phyloP scores from a whole-genome alignment of 2,329 filamentous ascomycete species.

The Venturia aucupariae region DNA sequence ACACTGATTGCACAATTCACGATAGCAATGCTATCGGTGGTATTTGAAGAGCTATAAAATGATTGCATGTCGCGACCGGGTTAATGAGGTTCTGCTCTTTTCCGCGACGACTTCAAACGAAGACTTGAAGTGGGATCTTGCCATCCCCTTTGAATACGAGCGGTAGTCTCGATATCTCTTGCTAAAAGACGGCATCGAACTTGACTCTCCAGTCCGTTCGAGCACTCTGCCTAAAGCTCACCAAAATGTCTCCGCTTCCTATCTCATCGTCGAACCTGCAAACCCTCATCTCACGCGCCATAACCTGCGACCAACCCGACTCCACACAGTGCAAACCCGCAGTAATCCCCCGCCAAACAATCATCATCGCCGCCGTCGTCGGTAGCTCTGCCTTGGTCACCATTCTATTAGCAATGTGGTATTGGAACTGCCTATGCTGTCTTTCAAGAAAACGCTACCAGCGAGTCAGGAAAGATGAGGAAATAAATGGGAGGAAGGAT shows the following conservation, averaged over 20 bases:
- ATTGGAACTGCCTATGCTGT: neutral
- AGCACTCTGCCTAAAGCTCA: too few species aligned
- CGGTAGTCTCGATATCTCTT: neutral
- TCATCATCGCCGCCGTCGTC: neutral
- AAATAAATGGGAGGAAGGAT: neutral
- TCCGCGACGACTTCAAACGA: too few species aligned
- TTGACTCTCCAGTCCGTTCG: too few species aligned
- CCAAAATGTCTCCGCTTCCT: too few species aligned
- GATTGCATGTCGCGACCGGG: too few species aligned
- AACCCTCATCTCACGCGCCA: neutral
- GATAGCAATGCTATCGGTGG: neutral
- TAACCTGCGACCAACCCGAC: neutral
- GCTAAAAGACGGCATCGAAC: neutral
- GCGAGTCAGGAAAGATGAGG: neutral
- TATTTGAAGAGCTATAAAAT: neutral
- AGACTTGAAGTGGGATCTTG: neutral
- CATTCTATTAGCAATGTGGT: neutral
- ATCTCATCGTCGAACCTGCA: too few species aligned
- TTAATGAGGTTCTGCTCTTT: too few species aligned
- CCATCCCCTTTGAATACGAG: neutral
- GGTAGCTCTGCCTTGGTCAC: neutral
- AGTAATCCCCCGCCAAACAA: neutral
- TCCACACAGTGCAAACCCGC: neutral
- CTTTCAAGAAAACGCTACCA: neutral
- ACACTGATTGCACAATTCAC: neutral